Conservation (phyloP, 371 early-diverging fungal species). For the Apophysomyces sp. region DNA sequence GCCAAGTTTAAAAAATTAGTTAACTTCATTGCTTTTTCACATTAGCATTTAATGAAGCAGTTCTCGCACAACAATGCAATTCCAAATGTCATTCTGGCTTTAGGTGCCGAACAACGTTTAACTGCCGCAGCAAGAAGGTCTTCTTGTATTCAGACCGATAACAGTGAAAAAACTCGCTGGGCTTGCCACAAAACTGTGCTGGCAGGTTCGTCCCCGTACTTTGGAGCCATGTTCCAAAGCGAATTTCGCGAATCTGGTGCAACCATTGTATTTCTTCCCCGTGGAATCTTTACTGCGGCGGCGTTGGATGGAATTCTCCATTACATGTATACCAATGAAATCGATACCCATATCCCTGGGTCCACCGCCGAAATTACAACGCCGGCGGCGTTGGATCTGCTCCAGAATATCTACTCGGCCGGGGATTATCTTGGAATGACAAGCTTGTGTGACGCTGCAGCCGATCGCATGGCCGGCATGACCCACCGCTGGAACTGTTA, state of each 20-base stretch:
- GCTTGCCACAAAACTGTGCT: slow-evolving; percentile 33
- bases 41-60: not conserved
- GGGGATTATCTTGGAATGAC: slow-evolving; percentile 27
- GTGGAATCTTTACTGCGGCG: slow-evolving; percentile 19
- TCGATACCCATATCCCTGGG: slow-evolving; percentile 6
- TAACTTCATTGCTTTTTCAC: not conserved
- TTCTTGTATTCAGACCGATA: not conserved
- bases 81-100: not conserved
- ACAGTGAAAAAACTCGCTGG: slow-evolving; percentile 14
- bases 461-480: slow-evolving; percentile 2
- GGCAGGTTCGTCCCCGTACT: slow-evolving; percentile 35
- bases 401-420: slow-evolving; percentile 17
- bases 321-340: slow-evolving; percentile 32
- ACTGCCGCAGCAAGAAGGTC: not conserved
- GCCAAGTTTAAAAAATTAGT: not conserved
- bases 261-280: slow-evolving; percentile 24
- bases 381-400: slow-evolving; percentile 4
- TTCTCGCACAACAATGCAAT: not conserved
- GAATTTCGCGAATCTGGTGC: slow-evolving; percentile 35
- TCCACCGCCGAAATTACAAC: slow-evolving; percentile 1
- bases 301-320: slow-evolving; percentile 21
- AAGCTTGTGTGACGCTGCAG: slow-evolving; percentile 5
- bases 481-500: slow-evolving; percentile 21
- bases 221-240: slow-evolving; percentile 35
- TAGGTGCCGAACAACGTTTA: not conserved